Base-by-base conservation (phyloP, 768 basidiomycete genomes). In the Boletales sp. region DNA sequence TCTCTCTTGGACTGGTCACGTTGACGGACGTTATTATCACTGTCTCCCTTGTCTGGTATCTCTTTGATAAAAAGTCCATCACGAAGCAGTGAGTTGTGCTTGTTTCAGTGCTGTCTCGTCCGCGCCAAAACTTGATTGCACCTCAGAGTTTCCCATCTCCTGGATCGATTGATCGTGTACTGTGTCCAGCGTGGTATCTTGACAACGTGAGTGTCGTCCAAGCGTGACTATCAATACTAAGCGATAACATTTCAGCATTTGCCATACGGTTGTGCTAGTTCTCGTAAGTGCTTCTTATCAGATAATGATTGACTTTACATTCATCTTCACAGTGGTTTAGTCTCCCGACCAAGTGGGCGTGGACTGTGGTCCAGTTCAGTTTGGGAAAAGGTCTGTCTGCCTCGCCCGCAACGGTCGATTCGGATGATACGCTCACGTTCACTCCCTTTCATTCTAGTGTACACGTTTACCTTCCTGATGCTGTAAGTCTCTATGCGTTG, bases 1-100 rank as follows among this genome's bases (percentile, higher is more conserved):
- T 59, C 1, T 39, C 57, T 8, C 52, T 58, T 13, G 52, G 57
- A 17, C 21, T 51, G 37, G 49, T 54, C 11, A 58, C 57, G 10
- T 35, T 58, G 41, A 55, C 56, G 35, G 57, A 58, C 39, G 17
- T 51, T 6, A 4, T 51, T 42, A 58, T 59, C 45, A 55, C 57
- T 12, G 21, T 51, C 9, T 51, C 41, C n/a, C 57, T 58, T 12
- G 27, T 51, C 8, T 11, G 48, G 27, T 54, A 48, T n/a, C 48
- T 54, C 29, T 36, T n/a, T 18, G 40, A 19, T 14, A 27, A 40
- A 32, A 59, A 48, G 39, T 43, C 43, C 4, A 24, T 30, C 3
- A n/a, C n/a, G 5, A 36, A 37, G 24, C 48, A 40, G 57, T 58
- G 31, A 48, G 57, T 37, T 27, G 10, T 11, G 19, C 24, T 8